Evolutionary conservation across 1,284 basidiomycete genomes (phyloP), one percentile per base, ranked within the genome.

Genomic region (Ganoderma leucocontextum): DNA sequence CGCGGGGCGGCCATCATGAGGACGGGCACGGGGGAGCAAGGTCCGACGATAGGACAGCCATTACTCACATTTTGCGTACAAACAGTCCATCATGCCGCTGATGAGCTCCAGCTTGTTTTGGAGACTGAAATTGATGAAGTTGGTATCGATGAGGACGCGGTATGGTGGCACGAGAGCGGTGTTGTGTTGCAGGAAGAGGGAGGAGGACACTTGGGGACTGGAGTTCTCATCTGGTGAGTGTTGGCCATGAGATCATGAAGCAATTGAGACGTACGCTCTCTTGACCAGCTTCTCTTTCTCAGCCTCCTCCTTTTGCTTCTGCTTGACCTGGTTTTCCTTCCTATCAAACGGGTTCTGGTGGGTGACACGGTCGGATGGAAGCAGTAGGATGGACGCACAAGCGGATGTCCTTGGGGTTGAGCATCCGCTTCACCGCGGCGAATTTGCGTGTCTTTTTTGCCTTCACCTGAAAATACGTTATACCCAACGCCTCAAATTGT

Each of bases 121-220:
- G 61, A 99, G 86, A 73, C 93, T 95, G 80, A 99, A 97, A 80
- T 99, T 99, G 87, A 99, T 99, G 78, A 99, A 99, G 81, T 99
- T 99, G 77, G 98, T 99, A 82, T 99, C 98, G 67, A 99, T 96
- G 55, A 99, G 88, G 12, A 99, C 95, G 35, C 97, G 91, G 79
- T 99, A 99, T 0, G 98, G 98, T 0, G 98, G 98, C 0, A 95
- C 97, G 39, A 99, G 92, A 13, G 97, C 94, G 19, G 94, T 93
- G 80, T 99, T 99, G 80, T 99, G 98, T 29, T 94, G 91, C 68
- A 99, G 87, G 86, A 99, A 99, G 74, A 99, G 87, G 12, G 95
- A 96, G 12, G 95, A 95, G 5, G 95, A 92, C 22, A 94, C 87
- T 75, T 92, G 92, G 8, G 93, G 89, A 60, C 94, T 95, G 58